These are phyloP conservation scores for Protomyces lactucae-debilis DNA, from an alignment of 1,139 yeast genomes.

Conservation along the genomic window DNA sequence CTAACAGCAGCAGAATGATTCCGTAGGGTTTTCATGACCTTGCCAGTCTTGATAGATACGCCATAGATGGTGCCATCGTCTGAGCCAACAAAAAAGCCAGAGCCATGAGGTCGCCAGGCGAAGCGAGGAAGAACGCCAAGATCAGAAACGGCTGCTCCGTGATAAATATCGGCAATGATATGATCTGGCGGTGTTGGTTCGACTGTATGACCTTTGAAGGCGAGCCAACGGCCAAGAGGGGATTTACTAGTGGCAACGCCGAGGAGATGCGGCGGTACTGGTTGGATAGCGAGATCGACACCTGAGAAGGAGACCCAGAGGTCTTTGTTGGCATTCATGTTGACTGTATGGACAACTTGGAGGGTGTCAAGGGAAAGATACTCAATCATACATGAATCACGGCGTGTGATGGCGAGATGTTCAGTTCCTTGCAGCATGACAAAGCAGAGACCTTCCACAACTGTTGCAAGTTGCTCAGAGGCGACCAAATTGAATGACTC, in stretches of 20 bases:
- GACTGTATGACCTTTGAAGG: slow-evolving; percentile 31
- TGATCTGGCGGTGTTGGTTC: slow-evolving; percentile 37
- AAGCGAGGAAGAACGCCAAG: slow-evolving; percentile 22
- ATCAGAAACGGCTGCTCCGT: slow-evolving; percentile 67
- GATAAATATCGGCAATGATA: slow-evolving; percentile 54
- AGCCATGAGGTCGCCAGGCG: slow-evolving; percentile 23
- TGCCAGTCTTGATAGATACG: slow-evolving; percentile 34
- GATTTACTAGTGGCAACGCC: slow-evolving; percentile 63
- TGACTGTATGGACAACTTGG: slow-evolving; percentile 47
- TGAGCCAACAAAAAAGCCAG: slow-evolving; percentile 42
- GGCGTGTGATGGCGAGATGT: neutral
- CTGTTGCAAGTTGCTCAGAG: neutral
- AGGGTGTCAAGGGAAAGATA: slow-evolving; percentile 40
- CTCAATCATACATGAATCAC: slow-evolving; percentile 56
- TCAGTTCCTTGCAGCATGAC: neutral
- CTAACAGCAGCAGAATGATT: slow-evolving; percentile 46
- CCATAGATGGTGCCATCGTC: slow-evolving; percentile 64
- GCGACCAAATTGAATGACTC: neutral
- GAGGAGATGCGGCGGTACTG: slow-evolving; percentile 33
- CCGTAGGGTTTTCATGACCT: slow-evolving; percentile 32
- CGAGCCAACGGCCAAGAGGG: slow-evolving; percentile 65
- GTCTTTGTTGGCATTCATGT: slow-evolving; percentile 71
- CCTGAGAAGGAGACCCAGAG: slow-evolving; percentile 65
- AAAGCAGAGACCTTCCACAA: slow-evolving; percentile 6
- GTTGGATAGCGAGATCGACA: slow-evolving; percentile 45